Evolutionary conservation across 345 rosid genomes (phyloP).

Genomic region (Passiflora organensis): DNA sequence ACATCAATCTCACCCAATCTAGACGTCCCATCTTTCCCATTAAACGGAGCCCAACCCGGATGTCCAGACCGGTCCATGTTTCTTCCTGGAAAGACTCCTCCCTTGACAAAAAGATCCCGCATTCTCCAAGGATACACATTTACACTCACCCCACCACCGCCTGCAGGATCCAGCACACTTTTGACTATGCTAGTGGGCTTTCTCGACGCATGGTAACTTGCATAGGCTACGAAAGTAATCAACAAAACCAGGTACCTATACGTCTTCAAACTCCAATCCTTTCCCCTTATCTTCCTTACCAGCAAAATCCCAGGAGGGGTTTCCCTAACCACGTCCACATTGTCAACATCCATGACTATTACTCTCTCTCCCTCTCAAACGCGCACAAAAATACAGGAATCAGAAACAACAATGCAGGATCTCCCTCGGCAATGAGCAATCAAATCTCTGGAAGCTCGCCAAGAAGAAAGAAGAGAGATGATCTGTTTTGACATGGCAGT

Average conservation of each 20-base stretch:
- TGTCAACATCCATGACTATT: conserved; percentile 32
- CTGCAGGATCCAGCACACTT: conserved; percentile 72
- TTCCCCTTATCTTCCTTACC: conserved; percentile 49
- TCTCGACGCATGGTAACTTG: conserved; percentile 89
- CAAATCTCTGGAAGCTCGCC: not conserved
- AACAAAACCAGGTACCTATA: conserved; percentile 60
- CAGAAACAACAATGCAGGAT: not conserved
- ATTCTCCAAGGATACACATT: conserved; percentile 52
- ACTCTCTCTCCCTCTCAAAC: not conserved
- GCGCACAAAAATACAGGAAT: not conserved
- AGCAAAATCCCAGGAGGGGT: conserved; percentile 71
- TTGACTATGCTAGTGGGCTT: conserved; percentile 93
- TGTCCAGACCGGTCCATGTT: conserved; percentile 2
- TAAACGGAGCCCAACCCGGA: conserved; percentile 81
- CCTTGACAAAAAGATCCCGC: conserved; percentile 50
- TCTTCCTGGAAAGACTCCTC: conserved; percentile 17
- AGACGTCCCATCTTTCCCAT: conserved; percentile 59
- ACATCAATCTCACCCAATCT: conserved; percentile 89
- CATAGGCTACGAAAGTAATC: conserved; percentile 79
- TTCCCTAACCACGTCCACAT: conserved; percentile 28
- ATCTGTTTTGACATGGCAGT: not conserved
- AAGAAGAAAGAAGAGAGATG: not conserved
- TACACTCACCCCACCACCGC: conserved; percentile 6
- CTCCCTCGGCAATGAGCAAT: not conserved
- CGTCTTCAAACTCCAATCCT: conserved; percentile 60